Evolutionary conservation across 306 rosid species (phyloP).

Genomic region (Herpetospermum pedunculosum): DNA sequence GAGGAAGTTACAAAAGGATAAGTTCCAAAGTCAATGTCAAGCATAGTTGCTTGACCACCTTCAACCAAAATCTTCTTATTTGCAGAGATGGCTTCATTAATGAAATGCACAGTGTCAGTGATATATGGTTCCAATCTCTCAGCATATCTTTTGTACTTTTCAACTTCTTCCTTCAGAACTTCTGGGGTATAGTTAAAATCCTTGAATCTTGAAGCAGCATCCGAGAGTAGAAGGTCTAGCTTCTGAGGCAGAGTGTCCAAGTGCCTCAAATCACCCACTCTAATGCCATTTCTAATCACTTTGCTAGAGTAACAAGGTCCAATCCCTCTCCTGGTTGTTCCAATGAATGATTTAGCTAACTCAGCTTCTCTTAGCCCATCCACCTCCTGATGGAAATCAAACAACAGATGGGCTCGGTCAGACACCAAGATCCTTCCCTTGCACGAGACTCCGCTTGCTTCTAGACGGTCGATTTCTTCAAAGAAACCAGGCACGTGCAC

Average conservation of each 20-base stretch:
- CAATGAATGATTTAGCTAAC: slow-evolving; percentile 86
- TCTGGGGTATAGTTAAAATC: slow-evolving; percentile 62
- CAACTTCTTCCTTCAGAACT: slow-evolving; percentile 70
- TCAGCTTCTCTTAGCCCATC: slow-evolving; percentile 91
- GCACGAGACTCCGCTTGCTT: slow-evolving; percentile 73
- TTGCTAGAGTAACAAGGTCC: slow-evolving; percentile 94
- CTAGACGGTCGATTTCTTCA: slow-evolving; percentile 73
- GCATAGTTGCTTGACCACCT: slow-evolving; percentile 97
- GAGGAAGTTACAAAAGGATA: slow-evolving; percentile 96
- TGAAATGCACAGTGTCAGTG: slow-evolving; percentile 71
- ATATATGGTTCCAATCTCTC: slow-evolving; percentile 88
- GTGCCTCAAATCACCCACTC: slow-evolving; percentile 81
- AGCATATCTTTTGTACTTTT: slow-evolving; percentile 76
- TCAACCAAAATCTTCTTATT: slow-evolving; percentile 85
- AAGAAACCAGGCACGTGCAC: slow-evolving; percentile 84
- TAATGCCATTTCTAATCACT: slow-evolving; percentile 74
- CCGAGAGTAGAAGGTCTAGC: slow-evolving; percentile 65
- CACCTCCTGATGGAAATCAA: slow-evolving; percentile 86
- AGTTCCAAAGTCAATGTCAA: slow-evolving; percentile 95
- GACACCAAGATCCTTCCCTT: slow-evolving; percentile 83
- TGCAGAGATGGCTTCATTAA: slow-evolving; percentile 64
- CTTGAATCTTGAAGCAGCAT: slow-evolving; percentile 66
- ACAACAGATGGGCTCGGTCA: slow-evolving; percentile 83
- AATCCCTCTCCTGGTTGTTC: slow-evolving; percentile 97
- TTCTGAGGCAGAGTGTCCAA: slow-evolving; percentile 83